Conservation (phyloP, 2,329 filamentous ascomycete species). For the Fusarium devonianum region DNA sequence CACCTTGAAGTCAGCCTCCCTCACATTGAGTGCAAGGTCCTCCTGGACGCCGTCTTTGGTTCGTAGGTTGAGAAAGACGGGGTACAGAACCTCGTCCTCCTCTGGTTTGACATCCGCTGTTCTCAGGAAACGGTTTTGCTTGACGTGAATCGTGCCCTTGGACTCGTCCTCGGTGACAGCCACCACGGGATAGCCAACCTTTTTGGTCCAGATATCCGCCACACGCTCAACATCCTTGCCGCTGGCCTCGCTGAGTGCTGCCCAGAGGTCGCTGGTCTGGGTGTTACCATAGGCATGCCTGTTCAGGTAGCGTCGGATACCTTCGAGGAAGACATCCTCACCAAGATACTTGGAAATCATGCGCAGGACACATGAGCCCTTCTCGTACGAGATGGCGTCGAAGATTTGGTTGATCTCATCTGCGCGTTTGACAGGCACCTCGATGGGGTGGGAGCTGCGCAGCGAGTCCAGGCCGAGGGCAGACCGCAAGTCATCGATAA, state of each 20-base stretch:
- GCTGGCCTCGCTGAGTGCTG: slow-evolving; percentile 83
- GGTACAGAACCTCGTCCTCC: slow-evolving; percentile 87
- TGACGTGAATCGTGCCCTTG: slow-evolving; percentile 78
- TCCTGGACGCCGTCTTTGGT: slow-evolving; percentile 86
- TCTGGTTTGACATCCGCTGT: slow-evolving; percentile 94
- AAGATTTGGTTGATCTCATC: slow-evolving; percentile 99
- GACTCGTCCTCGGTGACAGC: slow-evolving; percentile 74
- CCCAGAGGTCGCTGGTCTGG: slow-evolving; percentile 88
- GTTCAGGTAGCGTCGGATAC: slow-evolving; percentile 88
- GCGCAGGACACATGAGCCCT: slow-evolving; percentile 92
- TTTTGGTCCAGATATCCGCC: slow-evolving; percentile 97
- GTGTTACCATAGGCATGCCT: slow-evolving; percentile 98
- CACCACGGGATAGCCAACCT: slow-evolving; percentile 91
- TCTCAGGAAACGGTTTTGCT: slow-evolving; percentile 93
- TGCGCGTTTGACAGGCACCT: slow-evolving; percentile 93
- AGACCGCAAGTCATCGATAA: slow-evolving; percentile 89
- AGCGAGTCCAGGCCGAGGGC: slow-evolving; percentile 88
- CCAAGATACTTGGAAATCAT: slow-evolving; percentile 98
- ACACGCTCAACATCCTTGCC: slow-evolving; percentile 89
- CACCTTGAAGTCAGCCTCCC: slow-evolving; percentile 80
- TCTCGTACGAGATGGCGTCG: slow-evolving; percentile 96
- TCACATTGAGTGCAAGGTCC: slow-evolving; percentile 64
- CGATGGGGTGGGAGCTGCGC: slow-evolving; percentile 93
- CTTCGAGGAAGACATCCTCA: slow-evolving; percentile 91
- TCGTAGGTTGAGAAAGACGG: slow-evolving; percentile 85